Evolutionary conservation across 2,329 filamentous ascomycete genomes (phyloP), one percentile per base, ranked within the genome.

Genomic region (Corinectria fuckeliana): DNA sequence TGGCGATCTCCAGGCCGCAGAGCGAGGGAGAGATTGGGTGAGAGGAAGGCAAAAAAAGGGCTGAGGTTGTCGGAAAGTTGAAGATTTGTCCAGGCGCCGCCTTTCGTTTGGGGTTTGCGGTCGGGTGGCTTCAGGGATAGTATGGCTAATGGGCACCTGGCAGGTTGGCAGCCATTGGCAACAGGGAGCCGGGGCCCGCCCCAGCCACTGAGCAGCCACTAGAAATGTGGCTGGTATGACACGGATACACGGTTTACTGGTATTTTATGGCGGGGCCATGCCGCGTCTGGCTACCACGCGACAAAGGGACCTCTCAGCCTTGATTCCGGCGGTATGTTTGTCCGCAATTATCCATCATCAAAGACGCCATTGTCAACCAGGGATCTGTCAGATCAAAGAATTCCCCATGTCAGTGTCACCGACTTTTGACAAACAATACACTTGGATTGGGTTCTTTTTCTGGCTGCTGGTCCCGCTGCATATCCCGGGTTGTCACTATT

Each of bases 111-210:
- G 52, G 47, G 42, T 69, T 69, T 62, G n/a, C n/a, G n/a, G n/a
- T n/a, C n/a, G n/a, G n/a, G n/a, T n/a, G 64, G 58, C 62, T 70
- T 70, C 68, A 70, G 68, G 68, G 68, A 70, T 70, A 57, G n/a
- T n/a, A 66, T 58, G 58, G n/a, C 32, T 36, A 34, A 32, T 34
- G 26, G 26, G 54, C 52, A 41, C 47, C 56, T 50, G 45, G 47
- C 34, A 42, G 23, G 42, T 39, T 16, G 44, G 16, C 41, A 21
- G 25, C 26, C 53, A 60, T 62, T 62, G 56, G 56, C 51, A 59
- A 47, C 50, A 28, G 28, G 51, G 63, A 42, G 42, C 54, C 34
- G 16, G 25, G 50, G 58, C 62, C 34, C 50, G 56, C 56, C 56
- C 62, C 34, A 54, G 56, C 56, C 56, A 59, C 56, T 47, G 28